Evolutionary conservation across 2,329 filamentous ascomycete species (phyloP).

Genomic region (Botryosphaeria dothidea): DNA sequence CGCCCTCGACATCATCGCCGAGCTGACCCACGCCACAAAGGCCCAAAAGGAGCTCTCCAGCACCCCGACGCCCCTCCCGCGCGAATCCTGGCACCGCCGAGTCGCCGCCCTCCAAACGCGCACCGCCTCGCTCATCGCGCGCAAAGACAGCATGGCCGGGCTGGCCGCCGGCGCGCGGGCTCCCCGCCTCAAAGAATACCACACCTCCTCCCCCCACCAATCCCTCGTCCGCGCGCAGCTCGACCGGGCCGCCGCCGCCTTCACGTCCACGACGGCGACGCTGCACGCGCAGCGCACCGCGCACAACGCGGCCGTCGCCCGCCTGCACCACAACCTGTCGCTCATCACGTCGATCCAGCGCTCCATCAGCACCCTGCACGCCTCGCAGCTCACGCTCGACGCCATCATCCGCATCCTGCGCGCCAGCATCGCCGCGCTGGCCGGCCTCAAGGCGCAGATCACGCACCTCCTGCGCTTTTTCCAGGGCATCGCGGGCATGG

Average conservation of each 20-base stretch:
- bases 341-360: conserved; percentile 4
- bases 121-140: background rate
- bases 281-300: background rate
- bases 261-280: background rate
- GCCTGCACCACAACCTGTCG: background rate
- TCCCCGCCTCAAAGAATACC: background rate
- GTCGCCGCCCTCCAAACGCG: background rate
- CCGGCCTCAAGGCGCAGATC: conserved; percentile 10
- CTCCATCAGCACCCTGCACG: conserved; percentile 1
- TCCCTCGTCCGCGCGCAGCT: background rate
- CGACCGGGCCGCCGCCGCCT: background rate
- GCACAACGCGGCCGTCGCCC: background rate
- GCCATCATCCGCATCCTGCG: conserved; percentile 8
- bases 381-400: background rate
- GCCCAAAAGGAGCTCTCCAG: background rate
- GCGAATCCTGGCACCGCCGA: background rate
- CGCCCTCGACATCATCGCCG: background rate
- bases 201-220: background rate
- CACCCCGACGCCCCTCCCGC: background rate
- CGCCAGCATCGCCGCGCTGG: background rate
- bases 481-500: conserved; percentile 10
- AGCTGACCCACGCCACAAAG: background rate
- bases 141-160: background rate
- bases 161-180: background rate
- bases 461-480: conserved; percentile 10